Evolutionary conservation across 306 rosid species (phyloP).

Genomic region (Acacia crassicarpa): DNA sequence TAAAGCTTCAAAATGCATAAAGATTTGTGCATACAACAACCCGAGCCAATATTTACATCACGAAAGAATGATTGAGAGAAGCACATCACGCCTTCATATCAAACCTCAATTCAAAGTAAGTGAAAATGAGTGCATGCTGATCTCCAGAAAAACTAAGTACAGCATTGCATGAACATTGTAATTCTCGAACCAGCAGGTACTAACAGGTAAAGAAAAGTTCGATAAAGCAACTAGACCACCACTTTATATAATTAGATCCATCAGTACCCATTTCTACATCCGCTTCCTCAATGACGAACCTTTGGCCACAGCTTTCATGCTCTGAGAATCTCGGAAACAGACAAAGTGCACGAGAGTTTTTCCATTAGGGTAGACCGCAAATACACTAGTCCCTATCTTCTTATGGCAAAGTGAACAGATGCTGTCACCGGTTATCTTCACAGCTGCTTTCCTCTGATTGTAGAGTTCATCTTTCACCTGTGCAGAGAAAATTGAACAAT

Average conservation of each 20-base stretch:
- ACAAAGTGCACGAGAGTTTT: slow-evolving; percentile 91
- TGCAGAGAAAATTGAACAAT: slow-evolving; percentile 21
- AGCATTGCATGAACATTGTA: slow-evolving; percentile 7
- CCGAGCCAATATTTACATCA: slow-evolving; percentile 37
- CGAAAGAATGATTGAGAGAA: neutral
- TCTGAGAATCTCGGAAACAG: slow-evolving; percentile 93
- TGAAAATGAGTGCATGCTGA: neutral
- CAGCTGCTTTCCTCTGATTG: slow-evolving; percentile 69
- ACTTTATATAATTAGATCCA: slow-evolving; percentile 1
- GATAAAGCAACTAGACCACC: slow-evolving; percentile 9
- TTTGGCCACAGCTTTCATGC: slow-evolving; percentile 79
- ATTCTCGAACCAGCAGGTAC: slow-evolving; percentile 27
- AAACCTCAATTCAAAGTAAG: slow-evolving; percentile 31
- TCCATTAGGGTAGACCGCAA: slow-evolving; percentile 91
- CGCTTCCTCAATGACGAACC: slow-evolving; percentile 66
- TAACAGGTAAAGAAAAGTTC: neutral
- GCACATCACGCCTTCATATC: slow-evolving; percentile 21
- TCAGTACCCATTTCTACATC: slow-evolving; percentile 24
- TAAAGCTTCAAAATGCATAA: slow-evolving; percentile 11
- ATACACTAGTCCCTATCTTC: slow-evolving; percentile 93
- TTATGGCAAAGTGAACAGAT: slow-evolving; percentile 92
- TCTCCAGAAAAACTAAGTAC: slow-evolving; percentile 19
- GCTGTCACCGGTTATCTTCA: slow-evolving; percentile 85
- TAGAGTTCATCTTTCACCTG: slow-evolving; percentile 93
- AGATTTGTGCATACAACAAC: neutral